Percentiles rank a stretch among this genome's conserved stretches.
These are phyloP conservation scores for Adansonia digitata DNA, from an alignment of 345 rosid genomes.

Conservation along the genomic window DNA sequence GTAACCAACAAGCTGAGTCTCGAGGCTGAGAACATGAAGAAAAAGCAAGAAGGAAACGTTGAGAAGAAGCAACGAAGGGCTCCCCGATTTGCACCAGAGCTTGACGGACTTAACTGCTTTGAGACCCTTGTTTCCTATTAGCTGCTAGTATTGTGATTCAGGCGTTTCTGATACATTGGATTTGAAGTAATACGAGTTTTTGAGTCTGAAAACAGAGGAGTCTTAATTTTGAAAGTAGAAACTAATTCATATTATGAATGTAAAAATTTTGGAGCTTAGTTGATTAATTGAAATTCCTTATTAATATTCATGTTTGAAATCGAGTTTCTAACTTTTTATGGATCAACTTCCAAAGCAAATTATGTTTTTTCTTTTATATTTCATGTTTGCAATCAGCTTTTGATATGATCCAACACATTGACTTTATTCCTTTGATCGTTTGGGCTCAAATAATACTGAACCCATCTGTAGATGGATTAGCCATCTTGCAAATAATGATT, in stretches of 20 bases:
- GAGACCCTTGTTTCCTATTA: constrained; percentile 48
- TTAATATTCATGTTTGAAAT: not conserved
- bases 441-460: not conserved
- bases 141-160: not conserved
- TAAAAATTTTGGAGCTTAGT: not conserved
- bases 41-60: constrained; percentile 21
- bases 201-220: not conserved
- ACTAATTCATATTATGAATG: not conserved
- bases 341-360: not conserved
- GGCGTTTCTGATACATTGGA: not conserved
- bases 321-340: not conserved
- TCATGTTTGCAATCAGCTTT: not conserved
- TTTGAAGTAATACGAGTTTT: not conserved
- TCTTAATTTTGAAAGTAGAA: not conserved
- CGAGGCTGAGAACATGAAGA: not conserved
- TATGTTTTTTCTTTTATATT: not conserved
- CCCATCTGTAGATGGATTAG: not conserved
- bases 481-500: not conserved
- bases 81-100: constrained; percentile 51
- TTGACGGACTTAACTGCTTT: constrained; percentile 64
- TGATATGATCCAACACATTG: not conserved
- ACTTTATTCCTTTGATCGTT: not conserved
- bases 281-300: not conserved
- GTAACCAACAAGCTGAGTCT: not conserved
- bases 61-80: constrained; percentile 16